A percentile compares a stretch with the other conserved stretches of the same genome.
These are phyloP conservation scores for Aphanomyces cochlioides DNA, from an alignment of 352 stramenopile genomes.

Conservation along the genomic window DNA sequence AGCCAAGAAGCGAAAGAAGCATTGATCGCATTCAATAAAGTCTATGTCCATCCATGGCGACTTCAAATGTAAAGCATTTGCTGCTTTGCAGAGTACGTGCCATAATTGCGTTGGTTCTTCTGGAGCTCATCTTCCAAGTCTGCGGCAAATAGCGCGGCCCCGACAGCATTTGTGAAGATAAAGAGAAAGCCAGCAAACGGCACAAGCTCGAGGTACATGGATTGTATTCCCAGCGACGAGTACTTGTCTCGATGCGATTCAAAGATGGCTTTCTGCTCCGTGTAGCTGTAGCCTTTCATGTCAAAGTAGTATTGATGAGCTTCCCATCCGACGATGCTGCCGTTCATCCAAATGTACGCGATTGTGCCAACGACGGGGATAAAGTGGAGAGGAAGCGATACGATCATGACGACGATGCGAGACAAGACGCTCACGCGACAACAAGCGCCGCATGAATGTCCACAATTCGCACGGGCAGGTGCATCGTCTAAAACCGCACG, in stretches of 20 bases:
- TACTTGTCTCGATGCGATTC: conserved; percentile 49
- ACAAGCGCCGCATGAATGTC: conserved; percentile 41
- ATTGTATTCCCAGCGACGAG: conserved; percentile 60
- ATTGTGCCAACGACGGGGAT: conserved; percentile 57
- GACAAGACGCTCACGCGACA: conserved; percentile 57
- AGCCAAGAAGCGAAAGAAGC: too few relatives aligned
- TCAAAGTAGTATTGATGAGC: conserved; percentile 73
- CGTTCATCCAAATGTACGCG: conserved; percentile 64
- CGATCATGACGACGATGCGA: conserved; percentile 45
- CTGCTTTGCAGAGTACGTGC: not conserved
- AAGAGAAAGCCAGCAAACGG: conserved; percentile 56
- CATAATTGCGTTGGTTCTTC: conserved; percentile 1
- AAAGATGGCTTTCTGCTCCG: conserved; percentile 49
- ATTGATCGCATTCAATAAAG: too few relatives aligned
- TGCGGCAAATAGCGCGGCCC: conserved; percentile 60
- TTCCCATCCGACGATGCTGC: conserved; percentile 55
- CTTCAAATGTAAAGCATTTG: conserved; percentile 12
- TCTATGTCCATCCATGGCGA: too few relatives aligned
- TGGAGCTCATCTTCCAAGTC: conserved; percentile 53
- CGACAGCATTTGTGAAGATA: conserved; percentile 65
- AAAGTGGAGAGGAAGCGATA: conserved; percentile 58
- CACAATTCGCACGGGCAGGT: conserved; percentile 25
- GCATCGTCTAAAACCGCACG: conserved; percentile 48
- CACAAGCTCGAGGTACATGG: conserved; percentile 67
- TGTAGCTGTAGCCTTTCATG: conserved; percentile 54